Evolutionary conservation across 2,329 filamentous ascomycete species (phyloP), one percentile per base, ranked within the genome.

Genomic region (Fusarium stilboides): DNA sequence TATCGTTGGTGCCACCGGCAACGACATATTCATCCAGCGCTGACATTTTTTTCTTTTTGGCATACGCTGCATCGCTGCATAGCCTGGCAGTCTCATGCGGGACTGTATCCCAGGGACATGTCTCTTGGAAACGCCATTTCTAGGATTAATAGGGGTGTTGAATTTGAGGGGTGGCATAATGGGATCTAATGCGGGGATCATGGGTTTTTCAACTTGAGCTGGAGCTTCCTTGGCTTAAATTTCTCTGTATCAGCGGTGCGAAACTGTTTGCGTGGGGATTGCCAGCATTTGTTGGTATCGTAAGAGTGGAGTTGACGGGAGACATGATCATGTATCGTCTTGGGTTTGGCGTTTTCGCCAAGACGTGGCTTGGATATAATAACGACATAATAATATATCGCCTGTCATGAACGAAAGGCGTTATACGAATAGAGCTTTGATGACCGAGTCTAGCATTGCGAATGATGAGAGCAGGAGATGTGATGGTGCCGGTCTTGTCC

Each of bases 311-410:
- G 53, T 56, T 44, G 51, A 12, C 45, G 55, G 36, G 15, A 22
- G 20, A 37, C 36, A 36, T 45, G 43, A 53, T 51, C 34, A 47
- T 59, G 53, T 36, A 31, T 53, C 22, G 22, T 60, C 50, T 59
- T 55, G 49, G 26, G 24, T 36, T 53, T 50, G 60, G 72, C 62
- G 61, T 61, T 70, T 39, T 20, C 44, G 28, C 47, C 47, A 51
- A 54, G 57, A 60, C 47, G 46, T 45, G 36, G 34, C 42, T 73
- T 66, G 62, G 61, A 66, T 65, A 57, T 71, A 65, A 61, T 66
- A 43, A 72, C 43, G 72, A 62, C 34, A 58, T 71, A 71, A 52
- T 74, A 71, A 70, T 71, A 44, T 49, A 73, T 47, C 60, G 50
- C 59, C 54, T 54, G 43, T 39, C 34, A 57, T 49, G 45, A 59